These are phyloP conservation scores for Phytophthora podocarpi DNA, from an alignment of 352 stramenopile genomes.

Conservation along the genomic window DNA sequence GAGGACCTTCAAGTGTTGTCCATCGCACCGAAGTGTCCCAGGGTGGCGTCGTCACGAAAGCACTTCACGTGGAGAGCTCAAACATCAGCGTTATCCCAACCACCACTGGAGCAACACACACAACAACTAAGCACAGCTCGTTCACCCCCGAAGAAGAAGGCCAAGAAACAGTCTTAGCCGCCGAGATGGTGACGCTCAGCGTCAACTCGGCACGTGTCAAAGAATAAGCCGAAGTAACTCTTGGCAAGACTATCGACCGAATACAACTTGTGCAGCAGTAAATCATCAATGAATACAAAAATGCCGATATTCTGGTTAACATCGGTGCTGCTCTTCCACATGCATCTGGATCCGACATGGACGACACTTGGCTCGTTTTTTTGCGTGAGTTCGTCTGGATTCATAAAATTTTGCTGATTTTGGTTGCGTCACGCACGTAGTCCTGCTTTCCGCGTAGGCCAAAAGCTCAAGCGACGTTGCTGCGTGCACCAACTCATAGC, in stretches of 20 bases:
- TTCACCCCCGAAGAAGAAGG: slow-evolving; percentile 35
- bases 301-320: slow-evolving; percentile 29
- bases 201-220: slow-evolving; percentile 15
- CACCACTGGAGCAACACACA: neutral
- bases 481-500: slow-evolving; percentile 39
- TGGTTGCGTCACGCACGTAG: neutral
- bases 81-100: neutral
- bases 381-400: slow-evolving; percentile 10
- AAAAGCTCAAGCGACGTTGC: slow-evolving; percentile 4
- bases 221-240: neutral
- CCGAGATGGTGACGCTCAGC: slow-evolving; percentile 42
- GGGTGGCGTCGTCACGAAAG: slow-evolving; percentile 41
- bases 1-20: slow-evolving; percentile 27
- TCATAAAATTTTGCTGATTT: slow-evolving; percentile 23
- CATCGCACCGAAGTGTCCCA: slow-evolving; percentile 56
- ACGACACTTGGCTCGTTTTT: slow-evolving; percentile 6
- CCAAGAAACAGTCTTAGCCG: slow-evolving; percentile 36
- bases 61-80: slow-evolving; percentile 19
- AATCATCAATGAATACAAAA: slow-evolving; percentile 26
- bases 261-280: neutral
- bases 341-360: slow-evolving; percentile 22
- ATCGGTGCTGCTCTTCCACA: slow-evolving; percentile 15
- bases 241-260: neutral
- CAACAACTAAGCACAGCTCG: slow-evolving; percentile 13
- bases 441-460: neutral